phyloP scores from a whole-genome alignment of 2,329 filamentous ascomycete species.

The Fusarium paranaense region DNA sequence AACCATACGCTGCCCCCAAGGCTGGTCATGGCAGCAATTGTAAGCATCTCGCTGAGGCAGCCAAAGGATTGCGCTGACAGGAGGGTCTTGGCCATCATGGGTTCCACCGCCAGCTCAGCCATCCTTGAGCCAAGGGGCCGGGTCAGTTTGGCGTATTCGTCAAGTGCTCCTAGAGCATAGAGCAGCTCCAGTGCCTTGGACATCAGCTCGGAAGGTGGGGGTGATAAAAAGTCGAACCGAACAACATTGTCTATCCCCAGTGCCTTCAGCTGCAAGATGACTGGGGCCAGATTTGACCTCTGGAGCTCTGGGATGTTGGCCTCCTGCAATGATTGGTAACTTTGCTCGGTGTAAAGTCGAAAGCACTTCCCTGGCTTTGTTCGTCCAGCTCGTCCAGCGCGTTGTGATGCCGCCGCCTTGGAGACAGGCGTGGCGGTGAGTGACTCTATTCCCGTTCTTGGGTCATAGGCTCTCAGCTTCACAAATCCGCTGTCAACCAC shows the following conservation, averaged over 20 bases:
- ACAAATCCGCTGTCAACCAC: conserved; percentile 93
- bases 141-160: conserved; percentile 91
- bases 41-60: conserved; percentile 87
- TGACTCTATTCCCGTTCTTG: conserved; percentile 86
- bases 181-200: conserved; percentile 88
- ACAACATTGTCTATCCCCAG: conserved; percentile 95
- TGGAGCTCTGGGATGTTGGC: conserved; percentile 91
- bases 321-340: conserved; percentile 73
- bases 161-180: conserved; percentile 86
- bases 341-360: conserved; percentile 85
- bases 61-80: conserved; percentile 79
- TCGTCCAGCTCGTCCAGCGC: conserved; percentile 89
- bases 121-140: conserved; percentile 88
- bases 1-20: conserved; percentile 87
- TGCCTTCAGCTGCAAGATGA: conserved; percentile 92
- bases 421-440: conserved; percentile 85
- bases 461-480: conserved; percentile 88
- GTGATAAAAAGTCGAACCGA: conserved; percentile 88
- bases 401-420: conserved; percentile 91
- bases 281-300: conserved; percentile 87
- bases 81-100: conserved; percentile 93
- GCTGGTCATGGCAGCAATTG: conserved; percentile 94
- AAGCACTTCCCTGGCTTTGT: conserved; percentile 95
- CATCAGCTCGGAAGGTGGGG: conserved; percentile 87
- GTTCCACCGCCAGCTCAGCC: conserved; percentile 93